Evolutionary conservation across 352 stramenopile genomes (phyloP), one percentile per base, ranked within the genome.

Genomic region (Phytophthora pluvialis): DNA sequence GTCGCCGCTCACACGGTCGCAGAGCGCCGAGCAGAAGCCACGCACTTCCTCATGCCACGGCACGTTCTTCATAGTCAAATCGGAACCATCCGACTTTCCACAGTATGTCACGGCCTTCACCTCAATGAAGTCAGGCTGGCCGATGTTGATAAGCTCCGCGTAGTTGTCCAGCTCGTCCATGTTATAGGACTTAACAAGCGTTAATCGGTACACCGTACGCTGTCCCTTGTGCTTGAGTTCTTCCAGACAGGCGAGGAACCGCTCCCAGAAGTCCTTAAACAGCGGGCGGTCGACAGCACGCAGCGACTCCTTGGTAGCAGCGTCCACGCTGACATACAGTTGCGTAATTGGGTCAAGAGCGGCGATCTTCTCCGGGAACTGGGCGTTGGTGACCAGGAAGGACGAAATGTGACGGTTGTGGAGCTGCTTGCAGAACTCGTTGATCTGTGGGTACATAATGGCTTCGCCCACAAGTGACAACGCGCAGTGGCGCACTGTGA

Each of bases 401-500:
- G 97, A 99, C 31, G 92, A 98, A 66, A 99, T 99, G 29, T 88
- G 70, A 29, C 97, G 85, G 29, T 82, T 67, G 75, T 99, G 97
- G 57, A 99, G 83, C 70, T 99, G 92, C 29, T 84, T 83, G 60
- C 98, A 89, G 28, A 99, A 92, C 72, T 98, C 95, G 73, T 99
- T 98, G 64, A 99, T 99, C 54, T 96, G 80, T 9, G 97, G 97
- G 72, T 99, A 99, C 97, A 99, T 99, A 65, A 99, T 99, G 25
- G 97, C 96, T 65, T 99, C 97, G 12, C 97, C 96, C n/a, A 99
- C 96, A 9, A 99, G 80, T 55, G 90, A 98, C n/a, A 99, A 78
- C 11, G 97, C 97, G 70, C 97, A 99, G 75, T 99, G 97, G 40
- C 87, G 80, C 28, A 99, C 95, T 2, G 89, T 98, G 75, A 98